These are phyloP conservation scores for Rhytidiadelphus loreus DNA, from an alignment of 225 moss, liverwort and hornwort species.

Conservation along the genomic window DNA sequence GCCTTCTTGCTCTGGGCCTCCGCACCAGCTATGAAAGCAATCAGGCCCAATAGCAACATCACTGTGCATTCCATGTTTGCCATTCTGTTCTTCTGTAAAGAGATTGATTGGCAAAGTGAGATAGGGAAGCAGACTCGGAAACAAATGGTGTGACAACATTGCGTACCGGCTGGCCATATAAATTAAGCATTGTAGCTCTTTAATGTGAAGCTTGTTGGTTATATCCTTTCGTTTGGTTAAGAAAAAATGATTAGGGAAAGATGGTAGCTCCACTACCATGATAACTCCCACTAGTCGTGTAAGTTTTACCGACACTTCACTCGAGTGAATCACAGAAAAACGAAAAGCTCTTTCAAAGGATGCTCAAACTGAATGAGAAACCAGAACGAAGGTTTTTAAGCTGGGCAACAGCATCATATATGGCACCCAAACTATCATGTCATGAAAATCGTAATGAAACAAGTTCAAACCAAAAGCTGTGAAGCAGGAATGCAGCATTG, in stretches of 20 bases:
- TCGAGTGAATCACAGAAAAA: no score
- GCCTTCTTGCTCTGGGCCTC: slow-evolving; percentile 1
- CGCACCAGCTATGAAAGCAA: neutral
- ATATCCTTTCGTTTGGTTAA: neutral
- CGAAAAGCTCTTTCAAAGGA: neutral
- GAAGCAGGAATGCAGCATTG: neutral
- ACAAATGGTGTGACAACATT: neutral
- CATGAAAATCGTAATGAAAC: neutral
- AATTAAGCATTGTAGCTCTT: neutral
- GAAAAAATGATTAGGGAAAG: neutral
- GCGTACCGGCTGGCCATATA: no score
- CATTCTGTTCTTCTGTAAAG: neutral
- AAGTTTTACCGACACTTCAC: no score
- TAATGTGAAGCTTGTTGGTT: neutral
- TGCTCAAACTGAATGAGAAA: neutral
- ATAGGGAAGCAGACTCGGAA: neutral
- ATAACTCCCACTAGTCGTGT: neutral
- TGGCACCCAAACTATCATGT: neutral
- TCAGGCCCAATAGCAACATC: neutral
- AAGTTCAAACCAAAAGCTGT: neutral
- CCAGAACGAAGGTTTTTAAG: neutral
- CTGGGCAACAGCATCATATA: neutral
- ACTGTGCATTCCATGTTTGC: neutral
- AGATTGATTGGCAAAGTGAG: neutral
- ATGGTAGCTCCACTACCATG: no score